Percentiles rank a stretch among this genome's conserved stretches.
Evolutionary conservation across 1,284 basidiomycete genomes (phyloP).

Genomic region (Sparassis latifolia): DNA sequence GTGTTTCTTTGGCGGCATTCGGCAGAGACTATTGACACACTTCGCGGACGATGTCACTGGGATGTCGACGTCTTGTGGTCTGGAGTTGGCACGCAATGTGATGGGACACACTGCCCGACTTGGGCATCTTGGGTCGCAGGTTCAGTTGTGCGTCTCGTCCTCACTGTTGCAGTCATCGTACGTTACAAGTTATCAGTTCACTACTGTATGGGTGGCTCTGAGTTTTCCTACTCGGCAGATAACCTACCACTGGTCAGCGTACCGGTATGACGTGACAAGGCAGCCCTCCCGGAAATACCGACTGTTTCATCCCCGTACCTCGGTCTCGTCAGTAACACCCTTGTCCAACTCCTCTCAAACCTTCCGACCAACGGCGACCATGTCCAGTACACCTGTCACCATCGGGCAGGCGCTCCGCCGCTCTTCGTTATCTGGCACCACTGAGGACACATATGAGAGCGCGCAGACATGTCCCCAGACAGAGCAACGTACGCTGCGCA

Average conservation of each 20-base stretch:
- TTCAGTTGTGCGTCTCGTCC: constrained; percentile 40
- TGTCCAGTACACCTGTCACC: constrained; percentile 16
- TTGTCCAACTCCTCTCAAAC: constrained; percentile 15
- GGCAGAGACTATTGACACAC: constrained; percentile 29
- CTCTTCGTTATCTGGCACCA: constrained; percentile 10
- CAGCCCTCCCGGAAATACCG: constrained; percentile 23
- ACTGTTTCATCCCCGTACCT: constrained; percentile 13
- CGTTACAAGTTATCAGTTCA: constrained; percentile 19
- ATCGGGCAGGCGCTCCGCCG: constrained; percentile 3
- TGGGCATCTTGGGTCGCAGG: constrained; percentile 51
- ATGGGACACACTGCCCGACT: constrained; percentile 12
- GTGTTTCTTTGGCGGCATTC: constrained; percentile 43
- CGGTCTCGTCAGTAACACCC: constrained; percentile 10
- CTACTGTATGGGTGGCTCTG: background rate
- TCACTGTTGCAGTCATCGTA: constrained; percentile 47
- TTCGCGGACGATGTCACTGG: constrained; percentile 45
- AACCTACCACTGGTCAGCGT: constrained; percentile 29
- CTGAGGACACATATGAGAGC: background rate
- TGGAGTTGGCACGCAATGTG: constrained; percentile 25
- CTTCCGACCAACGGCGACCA: constrained; percentile 16
- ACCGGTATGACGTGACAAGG: constrained; percentile 25
- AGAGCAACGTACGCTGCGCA: constrained; percentile 15
- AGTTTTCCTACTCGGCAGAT: constrained; percentile 20
- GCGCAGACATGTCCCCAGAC: constrained; percentile 9
- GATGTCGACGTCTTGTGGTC: constrained; percentile 65